Evolutionary conservation across 306 rosid genomes (phyloP).

Genomic region (Benincasa hispida): DNA sequence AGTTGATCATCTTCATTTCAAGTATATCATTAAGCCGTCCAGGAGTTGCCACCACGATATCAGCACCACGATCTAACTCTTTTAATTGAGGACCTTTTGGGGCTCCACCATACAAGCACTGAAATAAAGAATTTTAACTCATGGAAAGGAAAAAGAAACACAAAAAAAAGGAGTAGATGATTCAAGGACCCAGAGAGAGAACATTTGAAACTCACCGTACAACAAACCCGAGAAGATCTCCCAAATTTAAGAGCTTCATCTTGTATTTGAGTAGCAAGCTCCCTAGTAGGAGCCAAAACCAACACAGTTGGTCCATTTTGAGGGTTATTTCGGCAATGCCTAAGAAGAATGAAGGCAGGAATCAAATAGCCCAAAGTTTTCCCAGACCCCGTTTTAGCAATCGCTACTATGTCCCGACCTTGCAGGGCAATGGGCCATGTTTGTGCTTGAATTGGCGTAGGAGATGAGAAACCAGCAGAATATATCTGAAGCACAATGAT

Average conservation of each 20-base stretch:
- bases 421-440: constrained; percentile 98
- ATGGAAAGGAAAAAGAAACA: neutral
- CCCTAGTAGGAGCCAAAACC: constrained; percentile 97
- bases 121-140: constrained; percentile 17
- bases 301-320: constrained; percentile 85
- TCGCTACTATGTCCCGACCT: constrained; percentile 93
- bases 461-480: constrained; percentile 84
- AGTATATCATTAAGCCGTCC: constrained; percentile 95
- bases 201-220: constrained; percentile 56
- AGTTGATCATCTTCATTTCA: constrained; percentile 83
- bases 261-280: constrained; percentile 97
- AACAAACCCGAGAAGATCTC: constrained; percentile 69
- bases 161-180: neutral
- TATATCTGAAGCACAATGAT: constrained; percentile 49
- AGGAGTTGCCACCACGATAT: constrained; percentile 97
- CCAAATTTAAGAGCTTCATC: constrained; percentile 86
- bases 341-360: constrained; percentile 83
- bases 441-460: constrained; percentile 99
- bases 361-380: constrained; percentile 91
- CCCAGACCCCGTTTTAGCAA: constrained; percentile 98
- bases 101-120: constrained; percentile 99
- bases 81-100: constrained; percentile 79
- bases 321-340: constrained; percentile 66
- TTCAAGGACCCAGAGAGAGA: neutral
- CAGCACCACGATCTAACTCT: constrained; percentile 90